A percentile compares a stretch with the other conserved stretches of the same genome.
Evolutionary conservation across 2,329 filamentous ascomycete genomes (phyloP).

Genomic region (Exutisphaerella laricina): DNA sequence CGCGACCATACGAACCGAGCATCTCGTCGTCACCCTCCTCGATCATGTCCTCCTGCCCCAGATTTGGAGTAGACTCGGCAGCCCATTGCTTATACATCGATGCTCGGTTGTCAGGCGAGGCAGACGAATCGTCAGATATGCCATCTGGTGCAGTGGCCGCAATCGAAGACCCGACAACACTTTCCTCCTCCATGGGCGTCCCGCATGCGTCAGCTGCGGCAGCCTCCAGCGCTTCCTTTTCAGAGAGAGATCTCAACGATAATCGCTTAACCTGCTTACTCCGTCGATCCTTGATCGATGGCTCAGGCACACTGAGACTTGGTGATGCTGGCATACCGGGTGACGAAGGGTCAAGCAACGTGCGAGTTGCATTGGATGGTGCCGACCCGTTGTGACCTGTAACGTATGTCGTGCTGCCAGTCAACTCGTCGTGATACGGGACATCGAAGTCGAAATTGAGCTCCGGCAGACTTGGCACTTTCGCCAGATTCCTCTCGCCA

Average conservation of each 20-base stretch:
- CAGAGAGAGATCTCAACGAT: constrained; percentile 13
- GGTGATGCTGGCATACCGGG: constrained; percentile 7
- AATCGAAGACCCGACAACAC: constrained; percentile 20
- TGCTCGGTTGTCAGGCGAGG: constrained; percentile 12
- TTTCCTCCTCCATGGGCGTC: constrained; percentile 10
- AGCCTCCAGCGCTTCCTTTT: constrained; percentile 27
- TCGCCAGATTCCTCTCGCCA: background rate
- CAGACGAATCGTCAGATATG: constrained; percentile 15
- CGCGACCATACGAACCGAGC: constrained; percentile 9
- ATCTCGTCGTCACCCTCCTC: constrained; percentile 19
- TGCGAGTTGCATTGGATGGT: background rate
- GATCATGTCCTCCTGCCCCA: constrained; percentile 6
- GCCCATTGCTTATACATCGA: constrained; percentile 12
- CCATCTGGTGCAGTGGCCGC: constrained; percentile 21
- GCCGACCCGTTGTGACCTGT: background rate
- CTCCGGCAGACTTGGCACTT: constrained; percentile 2
- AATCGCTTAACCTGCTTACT: constrained; percentile 11
- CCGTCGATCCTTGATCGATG: constrained; percentile 6
- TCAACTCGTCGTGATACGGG: background rate
- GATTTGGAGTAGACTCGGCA: background rate
- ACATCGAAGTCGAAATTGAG: background rate
- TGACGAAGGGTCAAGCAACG: background rate
- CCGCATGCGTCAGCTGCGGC: constrained; percentile 33
- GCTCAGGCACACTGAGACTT: constrained; percentile 9
- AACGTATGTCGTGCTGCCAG: background rate